Conservation (phyloP, 495 filamentous ascomycete species). For the Umbilicaria muhlenbergii region DNA sequence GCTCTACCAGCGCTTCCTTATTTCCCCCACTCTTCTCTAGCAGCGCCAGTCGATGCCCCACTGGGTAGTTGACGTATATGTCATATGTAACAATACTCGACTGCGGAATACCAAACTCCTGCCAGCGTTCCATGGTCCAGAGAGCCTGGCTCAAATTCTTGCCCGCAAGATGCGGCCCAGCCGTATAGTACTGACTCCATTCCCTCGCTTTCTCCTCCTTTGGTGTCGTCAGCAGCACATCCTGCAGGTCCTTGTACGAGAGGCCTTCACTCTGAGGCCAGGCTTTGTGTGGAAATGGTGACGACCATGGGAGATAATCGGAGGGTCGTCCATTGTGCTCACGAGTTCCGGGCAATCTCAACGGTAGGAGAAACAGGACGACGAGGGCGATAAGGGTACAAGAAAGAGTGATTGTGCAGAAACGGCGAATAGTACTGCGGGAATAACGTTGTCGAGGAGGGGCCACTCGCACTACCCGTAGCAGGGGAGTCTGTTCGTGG, state of each 20-base stretch:
- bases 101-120: conserved; percentile 63
- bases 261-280: conserved; percentile 35
- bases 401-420: conserved; percentile 51
- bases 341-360: conserved; percentile 18
- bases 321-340: conserved; percentile 23
- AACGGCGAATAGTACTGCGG: conserved; percentile 51
- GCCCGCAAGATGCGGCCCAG: conserved; percentile 75
- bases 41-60: conserved; percentile 62
- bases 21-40: conserved; percentile 35
- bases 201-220: conserved; percentile 50
- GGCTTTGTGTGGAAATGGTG: conserved; percentile 21
- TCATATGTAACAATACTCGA: conserved; percentile 68
- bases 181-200: conserved; percentile 86
- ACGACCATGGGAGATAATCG: conserved; percentile 27
- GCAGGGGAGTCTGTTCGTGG: conserved; percentile 44
- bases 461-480: conserved; percentile 37
- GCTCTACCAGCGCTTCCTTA: conserved; percentile 11
- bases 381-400: conserved; percentile 39
- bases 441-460: conserved; percentile 45
- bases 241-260: conserved; percentile 49
- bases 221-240: conserved; percentile 57
- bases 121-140: conserved; percentile 79
- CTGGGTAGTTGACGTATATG: conserved; percentile 80
- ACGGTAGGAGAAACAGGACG: conserved; percentile 44
- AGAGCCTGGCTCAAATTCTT: conserved; percentile 74